Base-by-base conservation (phyloP, 2,329 filamentous ascomycete species). In the Macrophomina tecta region DNA sequence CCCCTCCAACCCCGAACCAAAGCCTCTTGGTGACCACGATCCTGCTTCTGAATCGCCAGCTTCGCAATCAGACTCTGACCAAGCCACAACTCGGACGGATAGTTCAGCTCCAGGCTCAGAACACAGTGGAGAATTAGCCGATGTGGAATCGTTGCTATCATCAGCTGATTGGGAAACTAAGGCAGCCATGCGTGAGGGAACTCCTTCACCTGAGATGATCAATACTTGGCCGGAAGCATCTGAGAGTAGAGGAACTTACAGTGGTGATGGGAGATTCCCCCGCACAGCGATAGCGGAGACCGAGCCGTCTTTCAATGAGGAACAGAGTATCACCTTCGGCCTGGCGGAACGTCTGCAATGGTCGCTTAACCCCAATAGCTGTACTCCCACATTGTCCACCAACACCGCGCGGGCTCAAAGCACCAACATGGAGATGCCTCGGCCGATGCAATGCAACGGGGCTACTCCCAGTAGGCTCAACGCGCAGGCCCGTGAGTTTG, bases 401-500 rank as follows among this genome's bases (percentile, higher is more conserved):
- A 61, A 16, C 40, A 36, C 56, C 4, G 28, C 23, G 18, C 42
- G 30, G 23, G 23, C 23, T 23, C 23, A 23, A 23, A 23, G 23
- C 23, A 23, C 23, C 23, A 23, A 23, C 23, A 23, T 9, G 11
- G 30, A n/a, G 8, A 11, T 53, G 28, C 30, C 51, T n/a, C 23
- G 14, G 4, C 28, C 23, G 8, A 30, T 36, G 11, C 32, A 16
- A 38, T n/a, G 58, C 9, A 49, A 48, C 18, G n/a, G 23, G 9
- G 48, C 46, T 5, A 42, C 42, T 5, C 42, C 63, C 32, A 58
- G 36, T 14, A 48, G 46, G 40, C 40, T 67, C 9, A 67, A 67
- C 28, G 65, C 65, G 6, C 42, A 55, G 14, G 65, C 65, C 28
- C 48, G 53, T 14, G 65, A 67, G 38, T 67, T 67, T 56, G 56